Evolutionary conservation across 2,329 filamentous ascomycete genomes (phyloP), one percentile per base, ranked within the genome.

Genomic region (Aspergillus quadrilineatus): DNA sequence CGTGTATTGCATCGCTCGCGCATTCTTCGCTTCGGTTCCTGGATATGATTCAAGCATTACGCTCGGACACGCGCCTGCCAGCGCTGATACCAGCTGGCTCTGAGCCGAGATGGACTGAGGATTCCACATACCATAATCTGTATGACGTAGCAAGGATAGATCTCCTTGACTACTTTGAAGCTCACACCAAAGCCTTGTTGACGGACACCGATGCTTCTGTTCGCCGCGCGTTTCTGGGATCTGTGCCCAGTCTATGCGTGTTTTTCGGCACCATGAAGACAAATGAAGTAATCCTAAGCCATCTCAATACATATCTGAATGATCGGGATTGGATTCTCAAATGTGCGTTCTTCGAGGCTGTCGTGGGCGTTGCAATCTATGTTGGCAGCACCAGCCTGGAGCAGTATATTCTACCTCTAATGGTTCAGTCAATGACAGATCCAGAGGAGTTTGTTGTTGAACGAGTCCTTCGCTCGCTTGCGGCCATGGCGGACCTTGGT

Each of bases 241-340:
- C 94, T 6, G 92, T 99, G 0, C 89, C 92, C 0, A 90, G 92
- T 60, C 80, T 99, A 1, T 99, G 94, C 70, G 86, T 97, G 63
- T 97, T 99, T 73, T 97, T 99, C 64, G 92, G 91, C 3, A 92
- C 89, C 59, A 83, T 87, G n/a, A 89, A 92, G 67, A 89, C 93
- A 1, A 97, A 95, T 70, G 94, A 99, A 69, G 90, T 99, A n/a
- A 87, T 99, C 14, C 79, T 99, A 22, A 96, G 92, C 32, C 94
- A 99, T 75, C 79, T 99, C 29, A 97, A 97, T 69, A 99, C 94
- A 0, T 99, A 99, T 67, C 77, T 99, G 7, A 99, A 99, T 64
- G 94, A 97, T 66, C 86, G 89, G 42, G 92, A 99, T 70, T 99
- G 94, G 94, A 91, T 91, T 71, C 78, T 99, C 32, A 97, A 96